Conservation (phyloP, 2,329 filamentous ascomycete species). For the Stagonosporopsis chrysanthemi region DNA sequence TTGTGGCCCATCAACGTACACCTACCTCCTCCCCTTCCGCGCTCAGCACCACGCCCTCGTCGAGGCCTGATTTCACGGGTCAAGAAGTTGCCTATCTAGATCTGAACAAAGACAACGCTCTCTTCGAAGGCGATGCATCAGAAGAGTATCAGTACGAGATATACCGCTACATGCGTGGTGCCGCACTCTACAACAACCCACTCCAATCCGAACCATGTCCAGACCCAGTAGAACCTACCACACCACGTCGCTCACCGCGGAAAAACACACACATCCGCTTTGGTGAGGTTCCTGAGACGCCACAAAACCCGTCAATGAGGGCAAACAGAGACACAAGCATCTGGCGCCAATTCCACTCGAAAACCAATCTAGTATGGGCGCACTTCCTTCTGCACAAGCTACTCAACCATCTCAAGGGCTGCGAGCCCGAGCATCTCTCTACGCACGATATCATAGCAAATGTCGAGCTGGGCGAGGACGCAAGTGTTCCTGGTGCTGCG, state of each 20-base stretch:
- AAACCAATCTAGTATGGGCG: slow-evolving; percentile 70
- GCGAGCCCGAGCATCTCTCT: slow-evolving; percentile 30
- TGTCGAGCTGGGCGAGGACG: slow-evolving; percentile 18
- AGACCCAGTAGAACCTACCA: slow-evolving; percentile 13
- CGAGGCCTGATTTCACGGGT: slow-evolving; percentile 6
- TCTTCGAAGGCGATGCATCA: slow-evolving; percentile 57
- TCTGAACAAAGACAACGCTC: slow-evolving; percentile 51
- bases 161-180: slow-evolving; percentile 61
- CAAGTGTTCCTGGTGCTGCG: slow-evolving; percentile 17
- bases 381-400: slow-evolving; percentile 67
- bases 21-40: slow-evolving; percentile 22
- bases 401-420: slow-evolving; percentile 50
- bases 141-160: slow-evolving; percentile 65
- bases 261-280: slow-evolving; percentile 43
- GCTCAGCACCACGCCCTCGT: slow-evolving; percentile 8
- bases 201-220: slow-evolving; percentile 32
- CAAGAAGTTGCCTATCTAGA: slow-evolving; percentile 55
- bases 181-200: slow-evolving; percentile 55
- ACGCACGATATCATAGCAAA: slow-evolving; percentile 24
- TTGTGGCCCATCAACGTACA: slow-evolving; percentile 38
- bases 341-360: slow-evolving; percentile 65
- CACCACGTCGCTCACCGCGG: slow-evolving; percentile 33
- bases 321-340: slow-evolving; percentile 5
- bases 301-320: background rate
- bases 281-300: slow-evolving; percentile 17